Base-by-base conservation (phyloP, 441 rosid genomes). In the Eruca vesicaria region DNA sequence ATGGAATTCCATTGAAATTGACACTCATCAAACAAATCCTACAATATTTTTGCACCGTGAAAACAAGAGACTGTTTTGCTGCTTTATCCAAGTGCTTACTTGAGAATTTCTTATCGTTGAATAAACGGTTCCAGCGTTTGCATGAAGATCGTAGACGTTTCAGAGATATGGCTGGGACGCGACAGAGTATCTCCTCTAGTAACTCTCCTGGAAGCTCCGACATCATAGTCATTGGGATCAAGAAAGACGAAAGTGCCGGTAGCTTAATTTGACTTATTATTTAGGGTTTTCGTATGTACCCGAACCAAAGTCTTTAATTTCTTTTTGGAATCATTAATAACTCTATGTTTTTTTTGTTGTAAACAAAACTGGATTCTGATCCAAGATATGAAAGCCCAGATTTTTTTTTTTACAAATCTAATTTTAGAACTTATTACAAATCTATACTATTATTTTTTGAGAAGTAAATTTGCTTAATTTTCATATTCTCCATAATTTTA, bases 91-190 rank as follows among this genome's bases (percentile, higher is more conserved):
- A 59, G 26, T 71, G 75, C 2, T 31, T 71, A 45, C 8, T 45
- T 71, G 33, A 6, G 23, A 71, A 71, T 20, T n/a, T n/a, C 7
- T 0, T 48, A 10, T 61, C 18, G 3, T n/a, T 14, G 60, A 61
- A n/a, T 15, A 61, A 71, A 71, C 5, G 2, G 75, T 61, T 71
- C 75, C 68, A 48, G 29, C 19, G 19, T 58, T 28, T 58, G 11
- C 67, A 60, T 19, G 33, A 43, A 19, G 0, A 61, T 32, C 23
- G 50, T 32, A 71, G 7, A 0, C 35, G 68, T 45, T 45, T 32
- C 16, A 48, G 8, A 31, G 33, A 71, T 31, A 19, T 20, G 2
- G 60, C 50, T 1, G 68, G 75, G 52, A 71, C 50, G 9, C 48
- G 68, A 11, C 33, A 45, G 8, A 71, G 48, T 60, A 43, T 43